A percentile compares a stretch with the other conserved stretches of the same genome.
Conservation (phyloP, 2,329 filamentous ascomycete genomes). For the Pyricularia grisea region DNA sequence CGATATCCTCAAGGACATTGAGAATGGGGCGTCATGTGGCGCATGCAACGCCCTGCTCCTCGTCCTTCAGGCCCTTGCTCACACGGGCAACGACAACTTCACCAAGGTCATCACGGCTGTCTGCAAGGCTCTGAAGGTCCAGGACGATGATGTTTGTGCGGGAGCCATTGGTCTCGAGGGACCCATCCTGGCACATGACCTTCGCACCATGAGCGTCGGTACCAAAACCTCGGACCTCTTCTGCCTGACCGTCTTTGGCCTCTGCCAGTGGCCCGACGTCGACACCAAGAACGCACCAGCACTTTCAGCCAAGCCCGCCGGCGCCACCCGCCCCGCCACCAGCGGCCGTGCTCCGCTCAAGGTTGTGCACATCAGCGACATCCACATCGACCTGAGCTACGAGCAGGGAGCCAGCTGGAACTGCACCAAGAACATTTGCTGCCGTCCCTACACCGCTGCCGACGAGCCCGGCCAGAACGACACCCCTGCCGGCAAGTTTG, state of each 20-base stretch:
- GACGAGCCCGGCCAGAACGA: slow-evolving; percentile 38
- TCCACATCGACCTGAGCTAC: slow-evolving; percentile 49
- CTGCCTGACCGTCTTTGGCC: slow-evolving; percentile 42
- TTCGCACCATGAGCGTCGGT: slow-evolving; percentile 35
- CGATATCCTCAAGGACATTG: background rate
- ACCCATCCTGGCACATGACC: slow-evolving; percentile 38
- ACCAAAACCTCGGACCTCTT: slow-evolving; percentile 41
- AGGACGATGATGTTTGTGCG: slow-evolving; percentile 46
- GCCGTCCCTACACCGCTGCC: slow-evolving; percentile 36
- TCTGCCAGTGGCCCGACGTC: slow-evolving; percentile 39
- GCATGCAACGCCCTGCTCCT: background rate
- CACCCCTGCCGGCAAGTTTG: slow-evolving; percentile 40
- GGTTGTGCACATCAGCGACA: slow-evolving; percentile 51
- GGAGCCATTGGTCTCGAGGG: slow-evolving; percentile 42
- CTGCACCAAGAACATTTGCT: slow-evolving; percentile 51
- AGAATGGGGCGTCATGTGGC: background rate
- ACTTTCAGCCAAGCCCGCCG: slow-evolving; percentile 28
- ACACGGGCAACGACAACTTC: background rate
- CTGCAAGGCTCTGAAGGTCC: background rate
- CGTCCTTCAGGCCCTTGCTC: background rate
- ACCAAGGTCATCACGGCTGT: background rate
- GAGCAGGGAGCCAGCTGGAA: slow-evolving; percentile 40
- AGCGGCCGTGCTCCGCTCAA: slow-evolving; percentile 37
- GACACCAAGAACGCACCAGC: slow-evolving; percentile 32
- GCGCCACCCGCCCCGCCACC: slow-evolving; percentile 23